phyloP scores from a whole-genome alignment of 306 rosid species.

The Boehmeria nivea region DNA sequence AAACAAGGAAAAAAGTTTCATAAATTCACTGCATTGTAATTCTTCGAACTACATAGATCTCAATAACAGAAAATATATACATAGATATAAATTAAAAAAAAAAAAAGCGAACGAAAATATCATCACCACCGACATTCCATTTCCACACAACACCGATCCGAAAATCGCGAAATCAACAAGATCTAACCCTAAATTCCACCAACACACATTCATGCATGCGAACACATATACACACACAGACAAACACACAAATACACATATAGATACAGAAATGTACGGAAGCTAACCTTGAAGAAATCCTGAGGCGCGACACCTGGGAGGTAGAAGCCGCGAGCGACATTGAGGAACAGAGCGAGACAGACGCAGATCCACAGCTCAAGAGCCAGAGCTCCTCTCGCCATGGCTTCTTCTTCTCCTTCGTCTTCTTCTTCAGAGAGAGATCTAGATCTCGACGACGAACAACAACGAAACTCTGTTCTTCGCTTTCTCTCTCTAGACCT shows the following conservation, averaged over 20 bases:
- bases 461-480: too few species aligned
- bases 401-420: constrained; percentile 20
- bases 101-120: too few species aligned
- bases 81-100: too few species aligned
- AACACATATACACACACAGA: not conserved
- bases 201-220: not conserved
- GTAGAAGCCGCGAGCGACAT: constrained; percentile 44
- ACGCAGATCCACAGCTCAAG: constrained; percentile 50
- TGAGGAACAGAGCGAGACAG: constrained; percentile 37
- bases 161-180: constrained; percentile 6
- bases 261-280: not conserved
- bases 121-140: constrained; percentile 4
- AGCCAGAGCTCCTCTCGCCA: constrained; percentile 59
- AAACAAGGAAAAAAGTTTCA: too few species aligned
- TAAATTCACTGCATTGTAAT: too few species aligned
- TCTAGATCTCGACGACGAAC: constrained; percentile 16
- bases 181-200: constrained; percentile 18
- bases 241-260: not conserved
- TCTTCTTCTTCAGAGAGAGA: constrained; percentile 19
- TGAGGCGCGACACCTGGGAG: constrained; percentile 86
- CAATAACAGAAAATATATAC: not conserved
- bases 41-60: not conserved
- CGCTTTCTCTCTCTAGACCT: too few species aligned
- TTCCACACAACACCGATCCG: not conserved
- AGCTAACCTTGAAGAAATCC: constrained; percentile 56